These are phyloP conservation scores for Pseudogymnoascus sp. DNA, from an alignment of 2,329 filamentous ascomycete species.

Conservation along the genomic window DNA sequence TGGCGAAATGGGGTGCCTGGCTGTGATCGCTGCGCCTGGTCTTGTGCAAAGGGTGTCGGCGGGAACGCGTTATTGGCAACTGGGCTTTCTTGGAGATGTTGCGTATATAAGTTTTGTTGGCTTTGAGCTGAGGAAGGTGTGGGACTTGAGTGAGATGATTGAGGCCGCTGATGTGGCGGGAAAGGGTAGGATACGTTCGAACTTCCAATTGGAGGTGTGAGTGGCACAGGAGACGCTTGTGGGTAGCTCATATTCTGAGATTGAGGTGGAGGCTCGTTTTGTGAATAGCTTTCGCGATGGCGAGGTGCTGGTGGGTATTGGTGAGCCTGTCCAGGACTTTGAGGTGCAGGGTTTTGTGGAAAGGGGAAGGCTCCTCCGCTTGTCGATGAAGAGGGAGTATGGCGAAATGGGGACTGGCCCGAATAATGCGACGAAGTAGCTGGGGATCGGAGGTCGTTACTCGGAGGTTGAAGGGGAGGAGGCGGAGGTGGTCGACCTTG, in stretches of 20 bases:
- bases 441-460: conserved; percentile 36
- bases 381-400: conserved; percentile 25
- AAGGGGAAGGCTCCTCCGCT: conserved; percentile 26
- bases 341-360: conserved; percentile 25
- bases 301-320: conserved; percentile 24
- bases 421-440: conserved; percentile 29
- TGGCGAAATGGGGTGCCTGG: conserved; percentile 42
- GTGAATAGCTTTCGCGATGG: conserved; percentile 26
- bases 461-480: conserved; percentile 35
- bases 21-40: conserved; percentile 24
- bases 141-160: conserved; percentile 50
- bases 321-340: conserved; percentile 28
- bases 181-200: conserved; percentile 27
- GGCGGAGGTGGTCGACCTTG: conserved; percentile 30
- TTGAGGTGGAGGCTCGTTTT: conserved; percentile 19
- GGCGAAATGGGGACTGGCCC: conserved; percentile 29
- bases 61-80: conserved; percentile 20
- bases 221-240: conserved; percentile 26
- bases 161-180: conserved; percentile 41
- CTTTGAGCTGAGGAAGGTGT: conserved; percentile 57
- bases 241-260: conserved; percentile 25
- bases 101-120: conserved; percentile 46
- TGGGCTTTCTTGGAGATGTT: conserved; percentile 49
- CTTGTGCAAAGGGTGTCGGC: conserved; percentile 23
- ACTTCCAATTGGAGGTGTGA: conserved; percentile 29